phyloP scores from a whole-genome alignment of 2,329 filamentous ascomycete genomes.

The Aspergillus sp. region DNA sequence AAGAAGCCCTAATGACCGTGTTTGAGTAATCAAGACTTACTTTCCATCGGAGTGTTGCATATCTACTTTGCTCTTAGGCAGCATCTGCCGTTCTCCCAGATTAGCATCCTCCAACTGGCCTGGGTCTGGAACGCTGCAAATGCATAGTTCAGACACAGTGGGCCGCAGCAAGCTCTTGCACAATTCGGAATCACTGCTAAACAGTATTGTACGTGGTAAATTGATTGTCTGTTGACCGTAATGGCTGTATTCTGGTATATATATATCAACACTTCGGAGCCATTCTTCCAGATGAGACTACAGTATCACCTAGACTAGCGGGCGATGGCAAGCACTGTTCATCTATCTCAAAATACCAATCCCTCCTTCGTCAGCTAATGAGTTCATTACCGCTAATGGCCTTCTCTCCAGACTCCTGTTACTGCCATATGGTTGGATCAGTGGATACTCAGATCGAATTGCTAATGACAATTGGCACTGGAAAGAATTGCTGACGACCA shows the following conservation, averaged over 20 bases:
- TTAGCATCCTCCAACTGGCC: neutral
- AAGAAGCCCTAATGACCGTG: neutral
- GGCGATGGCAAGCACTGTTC: too few relatives aligned
- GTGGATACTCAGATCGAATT: neutral
- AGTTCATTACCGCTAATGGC: too few relatives aligned
- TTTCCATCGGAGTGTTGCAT: neutral
- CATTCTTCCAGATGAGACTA: neutral
- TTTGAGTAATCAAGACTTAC: neutral
- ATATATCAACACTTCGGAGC: neutral
- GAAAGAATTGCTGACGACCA: neutral
- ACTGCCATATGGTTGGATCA: neutral
- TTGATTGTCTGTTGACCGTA: conserved; percentile 1
- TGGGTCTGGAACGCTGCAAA: neutral
- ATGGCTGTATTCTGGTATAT: neutral
- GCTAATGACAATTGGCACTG: neutral
- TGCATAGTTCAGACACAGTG: neutral
- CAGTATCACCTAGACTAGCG: neutral
- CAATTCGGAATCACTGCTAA: neutral
- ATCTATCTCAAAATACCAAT: too few relatives aligned
- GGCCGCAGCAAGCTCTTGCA: too few relatives aligned
- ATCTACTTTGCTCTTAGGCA: too few relatives aligned
- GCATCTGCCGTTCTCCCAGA: too few relatives aligned
- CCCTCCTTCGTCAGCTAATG: too few relatives aligned
- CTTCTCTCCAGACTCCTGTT: too few relatives aligned
- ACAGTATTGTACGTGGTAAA: neutral